These are phyloP conservation scores for Stagonosporopsis vannaccii DNA, from an alignment of 2,329 filamentous ascomycete species.

Conservation along the genomic window DNA sequence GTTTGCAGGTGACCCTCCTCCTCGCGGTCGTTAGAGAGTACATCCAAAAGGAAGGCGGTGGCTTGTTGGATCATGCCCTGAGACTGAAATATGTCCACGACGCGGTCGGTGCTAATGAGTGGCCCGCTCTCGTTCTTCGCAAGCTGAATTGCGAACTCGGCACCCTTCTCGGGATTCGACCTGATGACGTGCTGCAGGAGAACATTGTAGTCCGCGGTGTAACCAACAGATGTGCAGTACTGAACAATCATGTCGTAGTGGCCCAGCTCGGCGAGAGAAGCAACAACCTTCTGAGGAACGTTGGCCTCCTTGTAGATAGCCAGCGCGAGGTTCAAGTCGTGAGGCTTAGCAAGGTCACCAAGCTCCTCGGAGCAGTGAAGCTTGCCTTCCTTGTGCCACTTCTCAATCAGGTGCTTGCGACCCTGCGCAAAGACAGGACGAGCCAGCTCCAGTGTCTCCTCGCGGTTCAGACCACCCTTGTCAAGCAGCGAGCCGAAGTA, in stretches of 20 bases:
- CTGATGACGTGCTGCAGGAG: constrained; percentile 85
- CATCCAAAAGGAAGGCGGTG: constrained; percentile 96
- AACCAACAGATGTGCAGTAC: constrained; percentile 83
- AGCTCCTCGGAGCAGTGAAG: constrained; percentile 95
- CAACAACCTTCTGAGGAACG: constrained; percentile 90
- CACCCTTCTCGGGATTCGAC: constrained; percentile 89
- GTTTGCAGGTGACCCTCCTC: constrained; percentile 95
- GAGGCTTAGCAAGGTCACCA: constrained; percentile 88
- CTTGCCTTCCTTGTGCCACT: constrained; percentile 97
- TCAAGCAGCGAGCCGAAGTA: constrained; percentile 98
- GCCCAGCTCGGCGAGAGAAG: constrained; percentile 91
- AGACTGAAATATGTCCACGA: constrained; percentile 97
- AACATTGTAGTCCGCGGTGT: constrained; percentile 93
- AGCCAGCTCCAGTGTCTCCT: constrained; percentile 93
- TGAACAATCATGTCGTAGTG: constrained; percentile 97
- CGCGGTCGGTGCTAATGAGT: constrained; percentile 89
- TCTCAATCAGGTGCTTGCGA: constrained; percentile 93
- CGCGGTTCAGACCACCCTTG: constrained; percentile 89
- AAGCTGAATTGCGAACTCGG: constrained; percentile 91
- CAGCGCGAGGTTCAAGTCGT: constrained; percentile 88
- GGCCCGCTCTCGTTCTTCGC: constrained; percentile 88
- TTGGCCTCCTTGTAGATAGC: constrained; percentile 91
- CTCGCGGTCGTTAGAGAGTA: constrained; percentile 90
- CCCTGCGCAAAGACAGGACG: constrained; percentile 92
- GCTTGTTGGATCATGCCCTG: constrained; percentile 98